Conservation (phyloP, 441 rosid species). For the Omphalea diandra region DNA sequence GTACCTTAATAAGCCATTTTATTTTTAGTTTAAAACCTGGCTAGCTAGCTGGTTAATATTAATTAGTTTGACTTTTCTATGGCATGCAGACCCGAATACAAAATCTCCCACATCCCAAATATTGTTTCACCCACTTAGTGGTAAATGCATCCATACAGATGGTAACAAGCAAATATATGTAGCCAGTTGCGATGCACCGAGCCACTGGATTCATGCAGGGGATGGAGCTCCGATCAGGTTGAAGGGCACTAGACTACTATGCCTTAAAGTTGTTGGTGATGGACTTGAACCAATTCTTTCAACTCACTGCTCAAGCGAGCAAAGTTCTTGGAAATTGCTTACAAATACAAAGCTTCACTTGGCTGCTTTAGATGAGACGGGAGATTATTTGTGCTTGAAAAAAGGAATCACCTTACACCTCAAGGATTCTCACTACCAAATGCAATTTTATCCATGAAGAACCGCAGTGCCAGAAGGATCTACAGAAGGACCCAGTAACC, state of each 20-base stretch:
- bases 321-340: slow-evolving; percentile 21
- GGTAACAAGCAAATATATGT: not conserved
- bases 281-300: slow-evolving; percentile 18
- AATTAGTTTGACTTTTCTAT: not conserved
- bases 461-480: slow-evolving; percentile 17
- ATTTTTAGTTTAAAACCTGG: too few relatives aligned
- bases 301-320: slow-evolving; percentile 17
- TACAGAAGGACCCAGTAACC: slow-evolving; percentile 22
- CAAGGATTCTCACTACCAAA: slow-evolving; percentile 20
- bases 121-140: slow-evolving; percentile 32
- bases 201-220: slow-evolving; percentile 11
- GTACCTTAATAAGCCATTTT: too few relatives aligned
- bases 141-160: slow-evolving; percentile 10
- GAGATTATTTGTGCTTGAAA: slow-evolving; percentile 30
- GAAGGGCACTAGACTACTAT: slow-evolving; percentile 5
- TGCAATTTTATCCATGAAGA: slow-evolving; percentile 27
- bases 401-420: slow-evolving; percentile 18
- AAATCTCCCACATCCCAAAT: slow-evolving; percentile 10
- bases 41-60: too few relatives aligned
- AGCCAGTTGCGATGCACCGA: not conserved
- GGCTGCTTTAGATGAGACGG: slow-evolving; percentile 28
- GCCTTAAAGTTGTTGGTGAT: slow-evolving; percentile 26
- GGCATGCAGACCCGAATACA: slow-evolving; percentile 26
- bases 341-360: slow-evolving; percentile 29
- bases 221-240: slow-evolving; percentile 27